These are phyloP conservation scores for Zygoascus bituminiphila DNA, from an alignment of 805 yeast species.

Conservation along the genomic window DNA sequence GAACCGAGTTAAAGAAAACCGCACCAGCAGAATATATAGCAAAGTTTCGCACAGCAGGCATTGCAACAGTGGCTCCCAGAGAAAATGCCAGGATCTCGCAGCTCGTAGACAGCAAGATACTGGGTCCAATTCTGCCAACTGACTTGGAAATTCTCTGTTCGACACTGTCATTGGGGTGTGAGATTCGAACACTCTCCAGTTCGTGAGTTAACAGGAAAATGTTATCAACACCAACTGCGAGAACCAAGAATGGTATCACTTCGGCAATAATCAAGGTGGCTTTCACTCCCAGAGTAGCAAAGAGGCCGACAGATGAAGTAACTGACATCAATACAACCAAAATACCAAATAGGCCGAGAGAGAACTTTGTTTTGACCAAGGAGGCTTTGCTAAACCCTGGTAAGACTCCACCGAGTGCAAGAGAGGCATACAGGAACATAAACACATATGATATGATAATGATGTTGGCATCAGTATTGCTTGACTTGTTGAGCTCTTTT, in stretches of 20 bases:
- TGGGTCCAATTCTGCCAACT: constrained; percentile 74
- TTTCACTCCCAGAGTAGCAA: constrained; percentile 66
- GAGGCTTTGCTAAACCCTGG: constrained; percentile 31
- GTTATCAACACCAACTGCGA: constrained; percentile 96
- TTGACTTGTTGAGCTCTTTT: constrained; percentile 72
- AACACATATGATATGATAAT: constrained; percentile 66
- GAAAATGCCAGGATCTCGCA: constrained; percentile 75
- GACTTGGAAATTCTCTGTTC: constrained; percentile 57
- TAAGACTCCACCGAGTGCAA: constrained; percentile 62
- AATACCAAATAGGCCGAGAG: constrained; percentile 79
- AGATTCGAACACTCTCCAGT: constrained; percentile 44
- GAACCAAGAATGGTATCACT: constrained; percentile 85
- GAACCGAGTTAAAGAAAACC: constrained; percentile 59
- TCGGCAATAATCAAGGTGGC: constrained; percentile 92
- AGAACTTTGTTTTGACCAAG: constrained; percentile 49
- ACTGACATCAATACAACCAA: constrained; percentile 75
- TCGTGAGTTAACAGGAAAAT: constrained; percentile 82
- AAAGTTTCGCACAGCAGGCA: constrained; percentile 96
- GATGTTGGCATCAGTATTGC: constrained; percentile 68
- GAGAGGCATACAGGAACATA: constrained; percentile 83
- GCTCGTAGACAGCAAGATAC: constrained; percentile 66
- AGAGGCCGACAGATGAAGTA: constrained; percentile 71
- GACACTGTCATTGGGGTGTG: constrained; percentile 40
- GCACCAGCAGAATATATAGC: constrained; percentile 89
- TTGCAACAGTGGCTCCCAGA: constrained; percentile 70